Percentiles rank a stretch among this genome's conserved stretches.
These are phyloP conservation scores for Lenzites betulinus DNA, from an alignment of 768 basidiomycete genomes.

Conservation along the genomic window DNA sequence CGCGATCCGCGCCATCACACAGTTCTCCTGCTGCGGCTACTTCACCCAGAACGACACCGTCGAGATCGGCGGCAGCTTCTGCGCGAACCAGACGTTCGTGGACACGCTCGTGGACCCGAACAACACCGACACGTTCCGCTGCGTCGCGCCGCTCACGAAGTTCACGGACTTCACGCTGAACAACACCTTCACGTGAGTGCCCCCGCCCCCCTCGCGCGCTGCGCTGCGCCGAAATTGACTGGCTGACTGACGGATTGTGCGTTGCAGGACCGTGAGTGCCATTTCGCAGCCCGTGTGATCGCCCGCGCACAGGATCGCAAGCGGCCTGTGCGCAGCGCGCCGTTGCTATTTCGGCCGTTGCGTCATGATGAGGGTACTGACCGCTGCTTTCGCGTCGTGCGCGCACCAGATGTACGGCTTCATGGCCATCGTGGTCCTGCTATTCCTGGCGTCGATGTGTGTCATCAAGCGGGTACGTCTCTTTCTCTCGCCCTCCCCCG, in stretches of 20 bases:
- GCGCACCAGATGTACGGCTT: slow-evolving; percentile 68
- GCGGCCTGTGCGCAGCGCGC: background rate
- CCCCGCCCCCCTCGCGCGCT: background rate
- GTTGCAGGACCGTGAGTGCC: slow-evolving; percentile 17
- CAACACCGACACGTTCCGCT: slow-evolving; percentile 48
- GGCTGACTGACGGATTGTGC: background rate
- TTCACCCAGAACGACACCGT: slow-evolving; percentile 56
- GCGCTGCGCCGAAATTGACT: background rate
- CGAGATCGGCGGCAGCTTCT: slow-evolving; percentile 57
- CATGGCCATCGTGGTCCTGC: slow-evolving; percentile 73
- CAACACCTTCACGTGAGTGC: slow-evolving; percentile 78
- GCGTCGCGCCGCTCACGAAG: slow-evolving; percentile 67
- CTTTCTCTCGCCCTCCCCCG: background rate
- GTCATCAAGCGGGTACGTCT: slow-evolving; percentile 80
- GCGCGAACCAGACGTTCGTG: slow-evolving; percentile 43
- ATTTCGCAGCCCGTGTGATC: background rate
- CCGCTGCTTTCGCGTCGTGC: slow-evolving; percentile 2
- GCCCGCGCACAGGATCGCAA: background rate
- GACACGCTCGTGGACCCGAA: slow-evolving; percentile 42
- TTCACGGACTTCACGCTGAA: slow-evolving; percentile 76
- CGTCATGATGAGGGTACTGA: slow-evolving; percentile 14
- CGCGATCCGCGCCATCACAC: background rate
- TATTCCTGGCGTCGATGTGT: slow-evolving; percentile 82
- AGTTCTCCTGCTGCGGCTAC: slow-evolving; percentile 89
- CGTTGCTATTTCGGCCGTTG: background rate